A percentile compares a stretch with the other conserved stretches of the same genome.
phyloP scores from a whole-genome alignment of 2,329 filamentous ascomycete genomes.

The Truncatella angustata region DNA sequence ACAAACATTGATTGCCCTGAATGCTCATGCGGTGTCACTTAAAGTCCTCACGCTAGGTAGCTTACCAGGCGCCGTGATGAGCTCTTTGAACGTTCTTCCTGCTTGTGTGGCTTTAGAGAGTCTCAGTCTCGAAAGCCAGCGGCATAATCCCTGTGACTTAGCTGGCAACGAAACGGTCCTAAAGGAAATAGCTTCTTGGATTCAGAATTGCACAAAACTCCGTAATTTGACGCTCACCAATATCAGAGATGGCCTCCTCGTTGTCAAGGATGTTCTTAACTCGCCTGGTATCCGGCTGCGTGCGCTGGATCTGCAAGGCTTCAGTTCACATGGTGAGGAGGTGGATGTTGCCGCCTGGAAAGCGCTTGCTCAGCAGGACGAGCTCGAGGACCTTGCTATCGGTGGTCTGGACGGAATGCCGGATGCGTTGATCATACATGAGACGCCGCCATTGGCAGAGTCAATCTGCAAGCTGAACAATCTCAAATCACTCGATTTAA shows the following conservation, averaged over 20 bases:
- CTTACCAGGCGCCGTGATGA: constrained; percentile 26
- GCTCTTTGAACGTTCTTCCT: constrained; percentile 27
- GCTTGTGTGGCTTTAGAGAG: constrained; percentile 32
- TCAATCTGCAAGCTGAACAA: constrained; percentile 49
- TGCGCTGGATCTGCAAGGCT: constrained; percentile 20
- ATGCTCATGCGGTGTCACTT: constrained; percentile 33
- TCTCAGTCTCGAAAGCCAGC: constrained; percentile 30
- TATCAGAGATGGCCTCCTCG: constrained; percentile 42
- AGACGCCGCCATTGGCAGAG: constrained; percentile 22
- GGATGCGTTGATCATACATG: constrained; percentile 42
- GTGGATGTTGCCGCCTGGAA: constrained; percentile 18
- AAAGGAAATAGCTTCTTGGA: constrained; percentile 28
- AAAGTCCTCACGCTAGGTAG: constrained; percentile 29
- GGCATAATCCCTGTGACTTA: constrained; percentile 17
- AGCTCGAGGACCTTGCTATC: constrained; percentile 22
- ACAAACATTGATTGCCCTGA: constrained; percentile 56
- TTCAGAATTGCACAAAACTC: constrained; percentile 25
- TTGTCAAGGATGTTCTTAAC: constrained; percentile 22
- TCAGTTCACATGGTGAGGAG: constrained; percentile 11
- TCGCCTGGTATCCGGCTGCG: constrained; percentile 22
- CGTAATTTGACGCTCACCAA: constrained; percentile 35
- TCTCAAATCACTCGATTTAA: constrained; percentile 52
- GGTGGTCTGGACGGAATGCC: constrained; percentile 39
- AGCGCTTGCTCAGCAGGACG: constrained; percentile 22
- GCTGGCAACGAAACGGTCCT: constrained; percentile 21